Evolutionary conservation across 1,284 basidiomycete genomes (phyloP).

Genomic region (Mrakiaceae sp.): DNA sequence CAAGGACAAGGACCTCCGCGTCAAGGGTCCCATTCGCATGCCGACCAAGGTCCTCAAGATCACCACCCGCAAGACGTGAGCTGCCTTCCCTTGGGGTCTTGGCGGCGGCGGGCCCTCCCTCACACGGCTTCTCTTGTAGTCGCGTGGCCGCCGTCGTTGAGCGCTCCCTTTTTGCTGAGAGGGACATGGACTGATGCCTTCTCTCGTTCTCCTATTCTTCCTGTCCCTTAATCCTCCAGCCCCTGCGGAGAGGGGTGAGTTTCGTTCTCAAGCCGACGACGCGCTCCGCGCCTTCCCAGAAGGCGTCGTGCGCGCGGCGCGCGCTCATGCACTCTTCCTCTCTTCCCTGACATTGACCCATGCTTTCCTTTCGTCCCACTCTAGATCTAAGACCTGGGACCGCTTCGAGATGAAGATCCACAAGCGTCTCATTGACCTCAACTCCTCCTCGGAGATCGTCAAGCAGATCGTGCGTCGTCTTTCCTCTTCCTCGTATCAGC

Average conservation of each 20-base stretch:
- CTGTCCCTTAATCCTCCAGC: slow-evolving; percentile 39
- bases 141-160: too few species aligned
- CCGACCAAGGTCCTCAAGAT: slow-evolving; percentile 98
- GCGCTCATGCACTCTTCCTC: too few species aligned
- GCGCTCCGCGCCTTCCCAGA: too few species aligned
- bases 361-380: too few species aligned
- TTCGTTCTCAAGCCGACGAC: too few species aligned
- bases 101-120: neutral
- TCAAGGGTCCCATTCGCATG: slow-evolving; percentile 97
- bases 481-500: neutral
- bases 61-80: slow-evolving; percentile 95
- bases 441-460: slow-evolving; percentile 97
- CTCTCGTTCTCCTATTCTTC: slow-evolving; percentile 4
- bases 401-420: slow-evolving; percentile 98
- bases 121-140: neutral
- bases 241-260: slow-evolving; percentile 87
- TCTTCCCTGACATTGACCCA: too few species aligned
- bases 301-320: too few species aligned
- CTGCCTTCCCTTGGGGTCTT: slow-evolving; percentile 19
- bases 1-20: slow-evolving; percentile 98
- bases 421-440: slow-evolving; percentile 99
- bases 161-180: slow-evolving; percentile 9
- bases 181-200: neutral
- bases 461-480: slow-evolving; percentile 83
- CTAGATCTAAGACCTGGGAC: slow-evolving; percentile 94